Conservation (phyloP, 2,329 filamentous ascomycete species). For the Sclerotinia spermophila region DNA sequence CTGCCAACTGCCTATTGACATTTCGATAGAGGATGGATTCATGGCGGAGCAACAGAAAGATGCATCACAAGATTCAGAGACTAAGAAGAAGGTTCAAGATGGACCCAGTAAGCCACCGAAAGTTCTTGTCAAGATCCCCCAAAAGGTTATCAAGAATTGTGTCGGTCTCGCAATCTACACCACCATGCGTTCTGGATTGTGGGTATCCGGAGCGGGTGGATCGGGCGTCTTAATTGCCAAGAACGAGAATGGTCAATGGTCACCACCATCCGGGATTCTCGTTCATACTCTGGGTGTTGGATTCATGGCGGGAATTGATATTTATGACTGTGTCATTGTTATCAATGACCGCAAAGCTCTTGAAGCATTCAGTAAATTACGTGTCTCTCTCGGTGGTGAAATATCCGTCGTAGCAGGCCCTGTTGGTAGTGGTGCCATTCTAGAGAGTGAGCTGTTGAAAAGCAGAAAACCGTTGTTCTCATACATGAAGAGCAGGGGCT, state of each 20-base stretch:
- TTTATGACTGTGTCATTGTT: constrained; percentile 92
- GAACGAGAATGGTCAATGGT: constrained; percentile 84
- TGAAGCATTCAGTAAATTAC: constrained; percentile 75
- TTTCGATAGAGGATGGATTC: constrained; percentile 58
- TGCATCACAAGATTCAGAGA: constrained; percentile 11
- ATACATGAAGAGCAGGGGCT: constrained; percentile 82
- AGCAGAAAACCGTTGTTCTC: constrained; percentile 68
- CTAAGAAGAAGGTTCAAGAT: constrained; percentile 44
- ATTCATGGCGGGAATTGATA: constrained; percentile 87
- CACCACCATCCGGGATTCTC: constrained; percentile 84
- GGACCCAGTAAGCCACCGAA: constrained; percentile 52
- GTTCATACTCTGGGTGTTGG: constrained; percentile 85
- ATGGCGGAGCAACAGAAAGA: constrained; percentile 39
- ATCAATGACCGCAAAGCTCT: constrained; percentile 84
- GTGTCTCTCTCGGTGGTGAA: constrained; percentile 78
- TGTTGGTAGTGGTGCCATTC: constrained; percentile 63
- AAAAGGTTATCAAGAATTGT: constrained; percentile 78
- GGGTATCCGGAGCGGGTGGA: constrained; percentile 85
- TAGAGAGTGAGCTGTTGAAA: constrained; percentile 41
- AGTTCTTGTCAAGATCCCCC: constrained; percentile 77
- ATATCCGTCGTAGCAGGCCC: constrained; percentile 75
- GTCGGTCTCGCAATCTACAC: constrained; percentile 90
- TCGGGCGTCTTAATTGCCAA: constrained; percentile 77
- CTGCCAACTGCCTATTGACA: constrained; percentile 24
- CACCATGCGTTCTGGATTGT: constrained; percentile 87